Conservation (phyloP, 2,329 filamentous ascomycete species). For the Ascochyta pisi region DNA sequence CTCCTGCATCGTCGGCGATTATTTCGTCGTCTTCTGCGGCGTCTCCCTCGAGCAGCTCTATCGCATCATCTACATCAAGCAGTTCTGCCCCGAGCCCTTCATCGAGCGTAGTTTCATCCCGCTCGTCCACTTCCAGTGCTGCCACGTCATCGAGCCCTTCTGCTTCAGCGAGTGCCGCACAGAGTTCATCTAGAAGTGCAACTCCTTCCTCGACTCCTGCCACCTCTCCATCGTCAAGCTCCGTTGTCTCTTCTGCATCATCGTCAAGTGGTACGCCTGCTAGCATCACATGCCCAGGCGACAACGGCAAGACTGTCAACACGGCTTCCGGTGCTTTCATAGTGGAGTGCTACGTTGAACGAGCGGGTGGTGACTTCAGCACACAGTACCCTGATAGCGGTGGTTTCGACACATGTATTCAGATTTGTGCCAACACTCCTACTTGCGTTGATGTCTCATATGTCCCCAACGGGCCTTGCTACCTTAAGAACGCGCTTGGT, state of each 20-base stretch:
- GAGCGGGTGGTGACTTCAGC: constrained; percentile 11
- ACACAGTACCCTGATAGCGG: background rate
- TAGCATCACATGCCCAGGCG: constrained; percentile 11
- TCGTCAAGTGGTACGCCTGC: background rate
- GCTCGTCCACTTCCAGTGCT: background rate
- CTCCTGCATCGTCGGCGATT: no score
- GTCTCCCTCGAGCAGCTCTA: background rate
- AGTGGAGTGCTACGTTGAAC: constrained; percentile 22
- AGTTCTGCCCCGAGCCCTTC: no score
- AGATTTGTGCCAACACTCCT: constrained; percentile 7
- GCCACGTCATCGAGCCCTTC: background rate
- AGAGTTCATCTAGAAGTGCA: background rate
- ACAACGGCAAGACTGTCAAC: constrained; percentile 11
- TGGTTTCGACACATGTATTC: constrained; percentile 8
- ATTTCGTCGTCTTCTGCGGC: no score
- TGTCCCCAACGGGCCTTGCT: constrained; percentile 21
- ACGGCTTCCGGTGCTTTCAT: constrained; percentile 17
- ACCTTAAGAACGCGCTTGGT: constrained; percentile 19
- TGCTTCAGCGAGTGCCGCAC: background rate
- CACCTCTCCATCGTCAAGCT: background rate
- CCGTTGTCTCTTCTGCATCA: background rate
- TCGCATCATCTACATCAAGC: background rate
- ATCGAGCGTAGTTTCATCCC: no score
- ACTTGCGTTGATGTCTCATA: constrained; percentile 19
- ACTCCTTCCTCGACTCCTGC: background rate